Evolutionary conservation across 352 stramenopile genomes (phyloP).

Genomic region (Phytophthora pini): DNA sequence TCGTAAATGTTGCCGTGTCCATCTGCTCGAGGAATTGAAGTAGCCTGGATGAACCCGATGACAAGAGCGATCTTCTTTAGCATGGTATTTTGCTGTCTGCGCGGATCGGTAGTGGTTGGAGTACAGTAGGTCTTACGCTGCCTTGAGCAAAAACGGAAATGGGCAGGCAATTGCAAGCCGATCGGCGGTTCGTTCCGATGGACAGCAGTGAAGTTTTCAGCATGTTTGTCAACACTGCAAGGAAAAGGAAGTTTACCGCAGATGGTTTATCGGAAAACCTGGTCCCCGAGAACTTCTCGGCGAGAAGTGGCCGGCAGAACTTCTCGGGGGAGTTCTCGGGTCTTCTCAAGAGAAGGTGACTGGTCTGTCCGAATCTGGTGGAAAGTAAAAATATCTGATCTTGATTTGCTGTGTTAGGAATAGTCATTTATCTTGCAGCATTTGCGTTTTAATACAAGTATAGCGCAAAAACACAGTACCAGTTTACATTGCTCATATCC

Average conservation of each 20-base stretch:
- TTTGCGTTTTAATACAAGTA: no score
- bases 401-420: no score
- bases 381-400: no score
- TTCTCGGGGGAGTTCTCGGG: no score
- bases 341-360: no score
- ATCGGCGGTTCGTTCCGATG: background rate
- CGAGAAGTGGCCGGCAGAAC: no score
- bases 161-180: background rate
- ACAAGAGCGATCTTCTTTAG: conserved; percentile 27
- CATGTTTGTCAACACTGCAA: background rate
- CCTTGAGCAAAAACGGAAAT: conserved; percentile 24
- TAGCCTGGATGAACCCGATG: conserved; percentile 21
- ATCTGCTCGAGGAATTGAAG: conserved; percentile 8
- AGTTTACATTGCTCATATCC: no score
- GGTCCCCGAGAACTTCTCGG: background rate
- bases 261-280: conserved; percentile 2
- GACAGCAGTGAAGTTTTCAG: background rate
- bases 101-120: background rate
- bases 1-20: conserved; percentile 40
- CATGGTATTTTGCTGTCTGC: conserved; percentile 18
- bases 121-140: background rate
- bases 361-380: no score
- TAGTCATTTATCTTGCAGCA: no score
- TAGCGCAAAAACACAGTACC: no score
- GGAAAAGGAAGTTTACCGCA: background rate